Base-by-base conservation (phyloP, 1,284 basidiomycete species). In the Volvariella volvacea region DNA sequence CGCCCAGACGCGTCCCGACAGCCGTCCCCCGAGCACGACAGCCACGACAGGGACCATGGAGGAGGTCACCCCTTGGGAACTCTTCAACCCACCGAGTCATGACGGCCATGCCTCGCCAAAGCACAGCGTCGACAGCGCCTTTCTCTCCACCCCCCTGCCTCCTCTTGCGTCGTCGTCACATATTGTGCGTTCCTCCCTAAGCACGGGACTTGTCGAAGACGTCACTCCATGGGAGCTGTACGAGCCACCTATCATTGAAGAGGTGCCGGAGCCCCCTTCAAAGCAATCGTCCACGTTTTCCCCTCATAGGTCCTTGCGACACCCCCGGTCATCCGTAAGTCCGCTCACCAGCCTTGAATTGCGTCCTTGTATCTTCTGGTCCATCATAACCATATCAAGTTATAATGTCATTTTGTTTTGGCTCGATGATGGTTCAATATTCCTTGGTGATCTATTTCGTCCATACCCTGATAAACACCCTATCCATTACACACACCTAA, bases 161-260 rank as follows among this genome's bases (percentile, higher is more conserved):
- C n/a, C n/a, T n/a, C n/a, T n/a, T n/a, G n/a, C n/a, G n/a, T n/a
- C n/a, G n/a, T 22, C 36, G 6, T 41, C 17, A 17, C 10, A 19
- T 25, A 39, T 43, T 4, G 1, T 40, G 12, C 10, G n/a, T n/a
- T n/a, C 50, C 28, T 52, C 56, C 9, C 38, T 53, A 22, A 41
- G 49, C 9, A 59, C 59, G 2, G 62, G 59, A 8, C 55, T 56
- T 7, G 47, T 61, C n/a, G 58, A 63, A 39, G 58, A 66, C 38
- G 63, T 65, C 22, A 61, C 60, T n/a, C 66, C 63, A 45, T 66
- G 63, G 64, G 64, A 66, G 51, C 54, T 65, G 46, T 53, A 53
- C 45, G 25, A 28, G 12, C 25, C 25, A 28, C 55, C 61, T 14
- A 48, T 49, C 25, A 55, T 34, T 22, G 22, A 39, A 30, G 20